A percentile compares a stretch with the other conserved stretches of the same genome.
Evolutionary conservation across 257 asterid genomes (phyloP).

Genomic region (Nicotiana knightiana): DNA sequence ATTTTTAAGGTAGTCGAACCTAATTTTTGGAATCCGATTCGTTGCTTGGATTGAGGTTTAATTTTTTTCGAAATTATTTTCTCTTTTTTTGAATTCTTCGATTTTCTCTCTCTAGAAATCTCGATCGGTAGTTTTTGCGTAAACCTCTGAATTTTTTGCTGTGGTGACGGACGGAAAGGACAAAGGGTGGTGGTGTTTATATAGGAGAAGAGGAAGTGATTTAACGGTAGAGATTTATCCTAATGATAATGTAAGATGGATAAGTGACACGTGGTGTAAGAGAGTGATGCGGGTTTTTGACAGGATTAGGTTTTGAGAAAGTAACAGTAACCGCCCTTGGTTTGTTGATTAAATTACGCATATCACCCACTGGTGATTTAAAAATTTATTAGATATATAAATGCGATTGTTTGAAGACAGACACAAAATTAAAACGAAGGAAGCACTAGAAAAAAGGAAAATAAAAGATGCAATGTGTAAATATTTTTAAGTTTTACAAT

Average conservation of each 20-base stretch:
- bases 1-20: not conserved
- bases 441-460: no score
- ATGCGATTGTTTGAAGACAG: no score
- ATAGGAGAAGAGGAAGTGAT: not conserved
- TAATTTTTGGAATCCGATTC: not conserved
- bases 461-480: no score
- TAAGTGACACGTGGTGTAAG: not conserved
- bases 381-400: no score
- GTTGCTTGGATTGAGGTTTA: not conserved
- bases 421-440: no score
- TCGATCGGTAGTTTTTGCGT: not conserved
- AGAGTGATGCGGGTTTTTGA: not conserved
- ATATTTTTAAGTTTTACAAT: no score
- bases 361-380: not conserved
- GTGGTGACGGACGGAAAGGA: not conserved
- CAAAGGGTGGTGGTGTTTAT: not conserved
- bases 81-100: not conserved
- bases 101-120: not conserved
- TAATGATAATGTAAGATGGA: not conserved
- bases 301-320: slow-evolving; percentile 4
- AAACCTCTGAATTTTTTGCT: not conserved
- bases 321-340: not conserved
- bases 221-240: not conserved
- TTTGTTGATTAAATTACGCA: not conserved
- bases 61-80: not conserved